phyloP scores from a whole-genome alignment of 73 alveolate species.

The Paraurostyla sp. region DNA sequence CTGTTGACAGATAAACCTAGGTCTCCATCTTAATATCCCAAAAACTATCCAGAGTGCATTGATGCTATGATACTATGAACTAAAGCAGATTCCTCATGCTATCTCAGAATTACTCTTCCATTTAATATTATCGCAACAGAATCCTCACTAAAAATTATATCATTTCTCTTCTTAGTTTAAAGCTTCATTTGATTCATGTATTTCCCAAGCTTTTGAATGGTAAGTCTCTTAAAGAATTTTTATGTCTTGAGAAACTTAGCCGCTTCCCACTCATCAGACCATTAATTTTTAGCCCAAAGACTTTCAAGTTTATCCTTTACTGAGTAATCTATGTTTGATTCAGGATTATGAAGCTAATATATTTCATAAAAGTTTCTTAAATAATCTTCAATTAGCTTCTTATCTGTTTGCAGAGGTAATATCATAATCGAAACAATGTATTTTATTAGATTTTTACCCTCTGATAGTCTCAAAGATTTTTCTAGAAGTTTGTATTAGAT shows the following conservation, averaged over 20 bases:
- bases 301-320: neutral
- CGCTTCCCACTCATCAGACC: neutral
- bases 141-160: constrained; percentile 32
- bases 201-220: neutral
- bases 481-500: constrained; percentile 13
- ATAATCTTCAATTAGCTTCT: constrained; percentile 54
- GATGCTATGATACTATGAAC: neutral
- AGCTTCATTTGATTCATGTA: neutral
- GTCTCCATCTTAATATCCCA: constrained; percentile 37
- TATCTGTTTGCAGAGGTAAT: constrained; percentile 49
- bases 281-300: neutral
- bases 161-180: neutral
- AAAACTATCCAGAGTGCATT: neutral
- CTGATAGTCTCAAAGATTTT: neutral
- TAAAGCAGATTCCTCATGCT: constrained; percentile 9
- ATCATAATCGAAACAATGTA: constrained; percentile 52
- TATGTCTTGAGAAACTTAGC: neutral
- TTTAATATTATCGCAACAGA: neutral
- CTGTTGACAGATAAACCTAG: neutral
- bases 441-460: constrained; percentile 50
- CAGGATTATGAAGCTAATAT: neutral
- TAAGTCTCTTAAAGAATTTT: neutral
- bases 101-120: constrained; percentile 38
- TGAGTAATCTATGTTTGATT: neutral
- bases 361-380: constrained; percentile 26